Percentiles rank a stretch among this genome's conserved stretches.
phyloP scores from a whole-genome alignment of 2,329 filamentous ascomycete species.

The Fusarium multiceps region DNA sequence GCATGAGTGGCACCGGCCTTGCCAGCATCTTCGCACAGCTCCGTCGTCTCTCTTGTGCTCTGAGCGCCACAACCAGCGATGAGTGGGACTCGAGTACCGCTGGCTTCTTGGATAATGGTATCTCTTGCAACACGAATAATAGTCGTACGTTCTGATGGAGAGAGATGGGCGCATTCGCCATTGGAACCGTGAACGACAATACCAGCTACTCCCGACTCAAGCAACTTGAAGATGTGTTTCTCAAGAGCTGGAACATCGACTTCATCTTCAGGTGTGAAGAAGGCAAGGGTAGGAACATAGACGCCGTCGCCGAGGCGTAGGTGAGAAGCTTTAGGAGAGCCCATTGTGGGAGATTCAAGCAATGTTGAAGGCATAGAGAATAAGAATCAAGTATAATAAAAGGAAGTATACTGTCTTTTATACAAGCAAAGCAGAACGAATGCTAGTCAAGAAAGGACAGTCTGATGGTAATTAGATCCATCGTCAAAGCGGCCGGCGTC shows the following conservation, averaged over 20 bases:
- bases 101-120: constrained; percentile 44
- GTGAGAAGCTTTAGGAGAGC: constrained; percentile 43
- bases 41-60: constrained; percentile 79
- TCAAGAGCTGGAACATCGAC: constrained; percentile 49
- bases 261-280: constrained; percentile 52
- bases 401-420: constrained; percentile 24
- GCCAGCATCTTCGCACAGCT: constrained; percentile 76
- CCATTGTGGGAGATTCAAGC: constrained; percentile 40
- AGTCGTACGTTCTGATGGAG: constrained; percentile 74
- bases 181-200: constrained; percentile 86
- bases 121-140: constrained; percentile 69
- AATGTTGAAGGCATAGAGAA: constrained; percentile 43
- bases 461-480: constrained; percentile 6
- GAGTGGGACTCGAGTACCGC: constrained; percentile 52
- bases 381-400: background rate
- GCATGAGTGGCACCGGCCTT: constrained; percentile 80
- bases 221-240: constrained; percentile 54
- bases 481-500: constrained; percentile 29
- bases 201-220: constrained; percentile 77
- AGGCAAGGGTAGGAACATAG: constrained; percentile 54
- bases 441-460: constrained; percentile 13
- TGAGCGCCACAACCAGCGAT: constrained; percentile 82
- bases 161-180: constrained; percentile 84
- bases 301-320: constrained; percentile 48
- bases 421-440: constrained; percentile 15